Evolutionary conservation across 169 alveolate genomes (phyloP).

Genomic region (Perkinsus marinus): DNA sequence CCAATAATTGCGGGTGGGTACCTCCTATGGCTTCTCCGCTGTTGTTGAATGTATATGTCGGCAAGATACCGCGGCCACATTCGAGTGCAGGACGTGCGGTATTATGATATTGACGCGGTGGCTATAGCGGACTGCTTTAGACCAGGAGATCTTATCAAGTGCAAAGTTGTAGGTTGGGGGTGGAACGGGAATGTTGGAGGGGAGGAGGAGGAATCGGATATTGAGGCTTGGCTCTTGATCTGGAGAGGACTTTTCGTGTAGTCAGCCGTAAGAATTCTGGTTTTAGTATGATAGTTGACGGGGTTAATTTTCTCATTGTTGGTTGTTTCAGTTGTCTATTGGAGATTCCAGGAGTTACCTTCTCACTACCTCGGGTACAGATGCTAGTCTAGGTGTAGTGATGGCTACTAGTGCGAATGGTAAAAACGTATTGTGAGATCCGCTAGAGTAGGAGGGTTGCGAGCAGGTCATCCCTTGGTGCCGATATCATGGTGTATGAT

Average conservation of each 20-base stretch:
- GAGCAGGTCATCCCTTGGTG: not conserved
- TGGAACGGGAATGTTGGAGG: no score
- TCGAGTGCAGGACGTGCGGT: not conserved
- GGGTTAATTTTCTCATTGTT: not conserved
- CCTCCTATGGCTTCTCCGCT: not conserved
- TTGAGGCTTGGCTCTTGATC: no score
- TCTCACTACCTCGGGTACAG: not conserved
- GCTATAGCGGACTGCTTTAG: not conserved
- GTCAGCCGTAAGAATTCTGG: no score
- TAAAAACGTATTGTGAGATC: not conserved
- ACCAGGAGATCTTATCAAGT: not conserved
- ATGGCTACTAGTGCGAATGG: not conserved
- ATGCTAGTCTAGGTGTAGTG: not conserved
- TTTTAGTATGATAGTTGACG: no score
- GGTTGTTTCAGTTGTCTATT: not conserved
- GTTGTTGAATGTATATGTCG: not conserved
- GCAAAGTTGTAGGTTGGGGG: not conserved
- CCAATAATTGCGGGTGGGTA: not conserved
- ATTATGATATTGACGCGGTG: not conserved
- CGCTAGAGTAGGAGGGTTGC: not conserved
- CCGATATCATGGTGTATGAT: not conserved
- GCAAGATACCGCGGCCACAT: not conserved
- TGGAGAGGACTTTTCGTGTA: no score
- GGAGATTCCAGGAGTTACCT: not conserved
- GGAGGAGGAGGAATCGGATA: no score